A percentile compares a stretch with the other conserved stretches of the same genome.
Evolutionary conservation across 2,329 filamentous ascomycete genomes (phyloP).

Genomic region (Mariannaea sp.): DNA sequence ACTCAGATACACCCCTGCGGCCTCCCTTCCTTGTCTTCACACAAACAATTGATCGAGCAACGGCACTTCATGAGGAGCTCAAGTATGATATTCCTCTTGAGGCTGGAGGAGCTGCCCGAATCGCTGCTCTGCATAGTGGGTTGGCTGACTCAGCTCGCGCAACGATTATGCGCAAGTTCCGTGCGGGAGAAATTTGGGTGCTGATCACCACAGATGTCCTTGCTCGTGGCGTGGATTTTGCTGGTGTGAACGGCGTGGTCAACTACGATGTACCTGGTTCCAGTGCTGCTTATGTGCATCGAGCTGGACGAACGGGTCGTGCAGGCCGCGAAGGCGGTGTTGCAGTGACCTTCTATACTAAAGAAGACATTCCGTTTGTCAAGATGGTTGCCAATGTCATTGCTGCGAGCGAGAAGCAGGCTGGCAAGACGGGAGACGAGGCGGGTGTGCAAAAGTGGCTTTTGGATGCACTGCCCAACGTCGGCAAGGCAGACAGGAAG

Average conservation of each 20-base stretch:
- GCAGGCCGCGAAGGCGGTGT: constrained; percentile 87
- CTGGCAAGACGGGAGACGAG: constrained; percentile 56
- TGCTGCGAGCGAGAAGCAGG: constrained; percentile 76
- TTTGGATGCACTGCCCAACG: constrained; percentile 81
- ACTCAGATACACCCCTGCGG: constrained; percentile 66
- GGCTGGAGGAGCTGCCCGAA: constrained; percentile 81
- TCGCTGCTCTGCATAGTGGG: constrained; percentile 88
- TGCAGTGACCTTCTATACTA: constrained; percentile 92
- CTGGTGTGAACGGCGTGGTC: constrained; percentile 91
- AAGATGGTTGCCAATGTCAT: constrained; percentile 95
- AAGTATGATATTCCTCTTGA: constrained; percentile 92
- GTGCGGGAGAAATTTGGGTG: constrained; percentile 92
- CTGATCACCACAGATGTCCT: constrained; percentile 95
- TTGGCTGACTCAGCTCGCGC: constrained; percentile 77
- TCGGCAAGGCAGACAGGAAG: constrained; percentile 83
- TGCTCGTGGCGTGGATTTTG: constrained; percentile 91
- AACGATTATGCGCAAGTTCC: constrained; percentile 85
- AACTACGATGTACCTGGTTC: constrained; percentile 98
- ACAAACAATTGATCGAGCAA: constrained; percentile 90
- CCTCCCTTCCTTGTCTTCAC: constrained; percentile 96
- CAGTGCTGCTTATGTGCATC: constrained; percentile 88
- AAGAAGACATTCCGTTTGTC: constrained; percentile 87
- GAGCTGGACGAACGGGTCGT: constrained; percentile 87
- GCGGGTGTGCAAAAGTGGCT: constrained; percentile 81
- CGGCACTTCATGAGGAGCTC: constrained; percentile 85